Percentiles rank a stretch among this genome's conserved stretches.
These are phyloP conservation scores for Hermanozyma aechmeae DNA, from an alignment of 805 yeast species.

Conservation along the genomic window DNA sequence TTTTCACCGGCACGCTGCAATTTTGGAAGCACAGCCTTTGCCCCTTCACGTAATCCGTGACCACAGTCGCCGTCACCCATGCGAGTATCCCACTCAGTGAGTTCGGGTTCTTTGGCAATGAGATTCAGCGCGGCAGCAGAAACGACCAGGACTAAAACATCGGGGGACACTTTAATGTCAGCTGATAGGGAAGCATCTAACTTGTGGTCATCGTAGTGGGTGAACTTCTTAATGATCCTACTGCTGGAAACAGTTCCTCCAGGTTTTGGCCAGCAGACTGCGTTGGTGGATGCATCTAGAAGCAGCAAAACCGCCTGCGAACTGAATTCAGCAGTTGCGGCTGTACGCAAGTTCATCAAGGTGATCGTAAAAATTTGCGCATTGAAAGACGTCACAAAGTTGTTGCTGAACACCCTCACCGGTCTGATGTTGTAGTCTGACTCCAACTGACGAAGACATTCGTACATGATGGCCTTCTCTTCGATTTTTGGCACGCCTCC, in stretches of 20 bases:
- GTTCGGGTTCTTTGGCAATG: constrained; percentile 22
- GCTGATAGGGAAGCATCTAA: constrained; percentile 1
- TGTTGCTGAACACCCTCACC: constrained; percentile 21
- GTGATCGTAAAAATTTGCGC: constrained; percentile 30
- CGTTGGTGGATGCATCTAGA: constrained; percentile 20
- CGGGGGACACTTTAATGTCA: constrained; percentile 14
- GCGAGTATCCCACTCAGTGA: constrained; percentile 32
- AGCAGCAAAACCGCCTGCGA: constrained; percentile 15
- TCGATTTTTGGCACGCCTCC: constrained; percentile 30
- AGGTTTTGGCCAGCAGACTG: constrained; percentile 20
- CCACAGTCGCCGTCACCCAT: constrained; percentile 40
- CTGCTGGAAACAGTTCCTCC: constrained; percentile 5
- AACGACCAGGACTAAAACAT: constrained; percentile 9
- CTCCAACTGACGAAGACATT: constrained; percentile 14
- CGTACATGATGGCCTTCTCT: constrained; percentile 16
- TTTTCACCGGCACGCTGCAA: constrained; percentile 12
- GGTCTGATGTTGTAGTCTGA: constrained; percentile 16
- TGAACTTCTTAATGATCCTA: constrained; percentile 17
- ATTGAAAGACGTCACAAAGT: constrained; percentile 26
- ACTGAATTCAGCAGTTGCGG: constrained; percentile 12
- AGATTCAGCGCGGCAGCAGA: constrained; percentile 18
- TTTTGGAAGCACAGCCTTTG: constrained; percentile 15
- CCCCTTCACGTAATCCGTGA: constrained; percentile 25
- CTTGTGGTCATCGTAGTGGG: constrained; percentile 13
- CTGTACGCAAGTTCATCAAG: constrained; percentile 22